phyloP scores from a whole-genome alignment of 371 early-diverging fungal genomes.

The Smittium culicis region DNA sequence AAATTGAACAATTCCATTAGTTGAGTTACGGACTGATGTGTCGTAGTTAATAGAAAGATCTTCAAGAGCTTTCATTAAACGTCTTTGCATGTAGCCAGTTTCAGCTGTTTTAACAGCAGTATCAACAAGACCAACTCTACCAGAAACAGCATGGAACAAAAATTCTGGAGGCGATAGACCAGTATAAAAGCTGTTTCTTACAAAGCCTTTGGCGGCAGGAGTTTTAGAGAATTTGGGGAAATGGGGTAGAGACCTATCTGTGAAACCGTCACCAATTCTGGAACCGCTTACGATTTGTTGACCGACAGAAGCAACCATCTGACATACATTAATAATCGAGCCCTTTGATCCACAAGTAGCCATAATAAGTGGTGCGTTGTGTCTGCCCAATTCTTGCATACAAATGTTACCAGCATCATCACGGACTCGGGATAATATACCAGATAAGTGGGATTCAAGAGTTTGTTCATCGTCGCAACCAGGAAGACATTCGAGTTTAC shows the following conservation, averaged over 20 bases:
- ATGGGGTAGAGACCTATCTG: slow-evolving; percentile 93
- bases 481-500: slow-evolving; percentile 65
- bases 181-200: slow-evolving; percentile 90
- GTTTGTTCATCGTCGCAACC: slow-evolving; percentile 85
- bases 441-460: slow-evolving; percentile 78
- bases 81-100: slow-evolving; percentile 98
- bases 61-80: slow-evolving; percentile 98
- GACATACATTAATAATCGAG: slow-evolving; percentile 96
- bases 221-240: slow-evolving; percentile 80
- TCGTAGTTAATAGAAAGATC: slow-evolving; percentile 94
- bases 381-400: slow-evolving; percentile 78
- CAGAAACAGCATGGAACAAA: slow-evolving; percentile 98
- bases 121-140: slow-evolving; percentile 99
- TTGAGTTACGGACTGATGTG: slow-evolving; percentile 87
- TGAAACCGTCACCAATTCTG: slow-evolving; percentile 96
- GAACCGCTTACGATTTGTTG: slow-evolving; percentile 97
- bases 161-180: slow-evolving; percentile 96
- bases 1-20: slow-evolving; percentile 91
- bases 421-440: slow-evolving; percentile 83
- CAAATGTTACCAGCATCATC: slow-evolving; percentile 94
- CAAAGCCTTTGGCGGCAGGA: slow-evolving; percentile 96
- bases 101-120: slow-evolving; percentile 99
- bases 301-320: slow-evolving; percentile 99
- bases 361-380: slow-evolving; percentile 98
- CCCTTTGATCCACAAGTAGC: slow-evolving; percentile 96